A percentile compares a stretch with the other conserved stretches of the same genome.
These are phyloP conservation scores for Epichloe gansuensis DNA, from an alignment of 2,329 filamentous ascomycete species.

Conservation along the genomic window DNA sequence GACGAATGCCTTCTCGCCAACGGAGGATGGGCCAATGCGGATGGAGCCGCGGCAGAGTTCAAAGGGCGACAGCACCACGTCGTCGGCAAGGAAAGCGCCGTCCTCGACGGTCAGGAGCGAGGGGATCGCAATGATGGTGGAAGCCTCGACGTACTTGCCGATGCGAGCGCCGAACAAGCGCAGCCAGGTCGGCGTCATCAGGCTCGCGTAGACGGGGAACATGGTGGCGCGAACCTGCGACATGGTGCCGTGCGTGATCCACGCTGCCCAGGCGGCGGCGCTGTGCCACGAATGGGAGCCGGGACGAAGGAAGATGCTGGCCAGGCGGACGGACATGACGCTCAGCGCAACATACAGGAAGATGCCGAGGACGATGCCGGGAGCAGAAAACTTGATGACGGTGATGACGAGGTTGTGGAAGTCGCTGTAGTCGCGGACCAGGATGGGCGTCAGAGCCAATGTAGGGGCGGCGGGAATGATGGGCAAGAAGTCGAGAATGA, in stretches of 20 bases:
- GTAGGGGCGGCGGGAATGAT: slow-evolving; percentile 6
- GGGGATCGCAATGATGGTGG: slow-evolving; percentile 10
- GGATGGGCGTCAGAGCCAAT: slow-evolving; percentile 4
- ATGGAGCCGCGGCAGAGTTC: slow-evolving; percentile 7
- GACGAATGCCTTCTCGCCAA: slow-evolving; percentile 9
- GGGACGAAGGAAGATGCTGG: slow-evolving; percentile 7
- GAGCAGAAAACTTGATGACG: slow-evolving; percentile 4
- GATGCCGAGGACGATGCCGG: slow-evolving; percentile 6
- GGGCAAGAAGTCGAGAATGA: slow-evolving; percentile 8
- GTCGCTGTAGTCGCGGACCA: slow-evolving; percentile 8
- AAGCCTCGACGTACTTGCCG: slow-evolving; percentile 10
- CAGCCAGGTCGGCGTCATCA: slow-evolving; percentile 11
- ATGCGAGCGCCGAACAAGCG: slow-evolving; percentile 9
- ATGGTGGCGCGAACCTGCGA: slow-evolving; percentile 5
- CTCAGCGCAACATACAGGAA: slow-evolving; percentile 1
- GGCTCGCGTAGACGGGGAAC: slow-evolving; percentile 12
- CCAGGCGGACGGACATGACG: slow-evolving; percentile 5
- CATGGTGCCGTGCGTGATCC: slow-evolving; percentile 10
- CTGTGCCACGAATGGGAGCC: slow-evolving; percentile 12
- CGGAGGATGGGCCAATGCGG: slow-evolving; percentile 6
- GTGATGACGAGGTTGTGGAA: slow-evolving; percentile 4
- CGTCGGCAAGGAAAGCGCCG: slow-evolving; percentile 12
- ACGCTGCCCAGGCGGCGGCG: slow-evolving; percentile 9
- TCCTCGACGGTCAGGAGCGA: slow-evolving; percentile 10
- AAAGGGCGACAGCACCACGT: slow-evolving; percentile 10